Conservation (phyloP, 495 filamentous ascomycete genomes). For the Pseudomonodictys pantanalensis region DNA sequence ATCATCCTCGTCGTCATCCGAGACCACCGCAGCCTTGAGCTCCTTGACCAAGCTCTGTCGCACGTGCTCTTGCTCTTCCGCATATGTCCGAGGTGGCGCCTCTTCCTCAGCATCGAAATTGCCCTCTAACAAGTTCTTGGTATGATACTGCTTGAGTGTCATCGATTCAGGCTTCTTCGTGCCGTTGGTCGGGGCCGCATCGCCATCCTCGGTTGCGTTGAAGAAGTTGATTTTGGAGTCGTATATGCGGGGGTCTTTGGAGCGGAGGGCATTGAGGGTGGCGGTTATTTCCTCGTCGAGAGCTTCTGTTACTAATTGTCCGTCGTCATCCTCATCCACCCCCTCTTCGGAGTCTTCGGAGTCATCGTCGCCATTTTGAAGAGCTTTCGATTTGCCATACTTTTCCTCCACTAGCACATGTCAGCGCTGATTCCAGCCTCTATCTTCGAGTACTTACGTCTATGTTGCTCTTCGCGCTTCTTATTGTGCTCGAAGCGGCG, state of each 20-base stretch:
- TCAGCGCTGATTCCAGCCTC: slow-evolving; percentile 9
- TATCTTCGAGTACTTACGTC: slow-evolving; percentile 54
- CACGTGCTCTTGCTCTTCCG: slow-evolving; percentile 78
- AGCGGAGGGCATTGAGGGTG: slow-evolving; percentile 79
- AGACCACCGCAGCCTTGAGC: slow-evolving; percentile 68
- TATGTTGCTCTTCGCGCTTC: slow-evolving; percentile 84
- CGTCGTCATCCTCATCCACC: slow-evolving; percentile 88
- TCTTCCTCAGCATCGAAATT: slow-evolving; percentile 59
- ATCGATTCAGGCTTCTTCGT: slow-evolving; percentile 75
- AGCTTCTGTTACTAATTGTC: slow-evolving; percentile 71
- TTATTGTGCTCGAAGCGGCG: slow-evolving; percentile 93
- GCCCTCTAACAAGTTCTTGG: slow-evolving; percentile 72
- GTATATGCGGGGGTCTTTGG: slow-evolving; percentile 87
- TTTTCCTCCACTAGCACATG: slow-evolving; percentile 72
- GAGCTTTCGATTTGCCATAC: slow-evolving; percentile 56
- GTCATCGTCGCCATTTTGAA: slow-evolving; percentile 47
- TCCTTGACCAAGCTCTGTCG: slow-evolving; percentile 72
- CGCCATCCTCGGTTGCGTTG: slow-evolving; percentile 53
- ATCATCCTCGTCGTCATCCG: slow-evolving; percentile 55
- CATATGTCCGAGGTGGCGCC: slow-evolving; percentile 62
- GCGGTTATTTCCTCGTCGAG: slow-evolving; percentile 84
- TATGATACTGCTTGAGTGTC: slow-evolving; percentile 85
- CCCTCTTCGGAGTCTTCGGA: slow-evolving; percentile 58
- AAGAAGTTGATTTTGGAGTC: slow-evolving; percentile 77
- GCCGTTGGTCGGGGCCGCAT: slow-evolving; percentile 37